Evolutionary conservation across 1,284 basidiomycete species (phyloP), one percentile per base, ranked within the genome.

Genomic region (Ceratobasidium sp.): DNA sequence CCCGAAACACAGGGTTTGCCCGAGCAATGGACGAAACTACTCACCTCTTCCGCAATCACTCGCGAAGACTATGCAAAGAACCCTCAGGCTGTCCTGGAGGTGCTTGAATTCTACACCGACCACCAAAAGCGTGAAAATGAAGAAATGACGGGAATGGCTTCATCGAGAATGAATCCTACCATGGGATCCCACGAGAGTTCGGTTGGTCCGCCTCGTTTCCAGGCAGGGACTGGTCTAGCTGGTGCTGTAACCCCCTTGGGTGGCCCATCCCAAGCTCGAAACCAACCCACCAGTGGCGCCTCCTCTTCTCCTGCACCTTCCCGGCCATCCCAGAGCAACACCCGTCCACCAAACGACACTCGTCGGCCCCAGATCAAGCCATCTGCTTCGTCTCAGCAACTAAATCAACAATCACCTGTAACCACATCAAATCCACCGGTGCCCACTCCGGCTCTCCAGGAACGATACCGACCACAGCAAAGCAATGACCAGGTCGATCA

Each of bases 61-160:
- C 91, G 94, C 69, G 96, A 98, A 80, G 96, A 99, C 78, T 98
- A 98, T 71, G 94, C 93, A 12, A 93, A 92, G 77, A 92, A 99
- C 76, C 96, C 96, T 0, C 96, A 98, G 76, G 96, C 96, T 0
- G 96, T 99, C 15, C 84, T 98, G 17, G 96, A 98, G 73, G 96
- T 98, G 0, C 88, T 99, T 69, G 95, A 98, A 76, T 99, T 98
- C 81, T 98, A 98, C 80, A 98, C 96, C 13, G 94, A 97, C 77
- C 94, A 95, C 75, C 94, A 98, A 82, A 95, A 94, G 78, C 87
- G 91, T n/a, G 92, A 92, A 71, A 80, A 91, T 76, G 93, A 96
- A 75, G 88, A 90, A 31, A 70, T 69, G 47, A 52, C 68, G 15
- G 56, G 38, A 6, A 47, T 70, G 10, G 68, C 62, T 10, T 29